Evolutionary conservation across 202 grass and related monocot species (phyloP).

Genomic region (Zoysia matrella): DNA sequence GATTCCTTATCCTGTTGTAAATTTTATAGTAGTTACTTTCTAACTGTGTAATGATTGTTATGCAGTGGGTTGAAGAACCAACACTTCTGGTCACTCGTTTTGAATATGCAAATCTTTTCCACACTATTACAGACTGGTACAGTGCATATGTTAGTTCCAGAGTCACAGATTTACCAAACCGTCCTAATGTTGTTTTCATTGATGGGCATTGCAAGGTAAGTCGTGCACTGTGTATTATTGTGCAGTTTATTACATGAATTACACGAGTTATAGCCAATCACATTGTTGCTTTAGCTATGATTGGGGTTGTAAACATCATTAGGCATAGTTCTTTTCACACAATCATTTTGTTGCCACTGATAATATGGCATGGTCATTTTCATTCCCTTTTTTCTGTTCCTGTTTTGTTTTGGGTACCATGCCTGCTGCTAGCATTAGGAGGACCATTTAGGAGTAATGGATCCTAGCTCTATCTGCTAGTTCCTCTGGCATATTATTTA

Average conservation of each 20-base stretch:
- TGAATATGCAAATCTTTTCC: conserved; percentile 98
- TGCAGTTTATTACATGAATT: conserved; percentile 26
- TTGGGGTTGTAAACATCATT: not conserved
- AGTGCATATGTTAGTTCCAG: conserved; percentile 96
- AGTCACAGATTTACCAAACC: conserved; percentile 63
- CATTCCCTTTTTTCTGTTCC: not conserved
- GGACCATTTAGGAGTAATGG: not conserved
- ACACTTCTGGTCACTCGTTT: conserved; percentile 94
- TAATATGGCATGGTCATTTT: not conserved
- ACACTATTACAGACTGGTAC: conserved; percentile 99
- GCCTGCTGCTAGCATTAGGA: conserved; percentile 9
- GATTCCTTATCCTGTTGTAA: not conserved
- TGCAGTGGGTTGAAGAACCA: conserved; percentile 94
- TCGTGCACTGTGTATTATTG: conserved; percentile 8
- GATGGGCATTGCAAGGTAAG: conserved; percentile 99
- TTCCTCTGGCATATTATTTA: conserved; percentile 7
- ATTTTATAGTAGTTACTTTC: conserved; percentile 17
- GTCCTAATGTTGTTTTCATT: conserved; percentile 84
- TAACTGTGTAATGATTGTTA: conserved; percentile 35
- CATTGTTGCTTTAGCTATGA: conserved; percentile 16
- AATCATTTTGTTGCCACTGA: not conserved
- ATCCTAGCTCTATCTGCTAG: not conserved
- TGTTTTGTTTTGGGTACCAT: not conserved
- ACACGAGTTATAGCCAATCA: conserved; percentile 15
- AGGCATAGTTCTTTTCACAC: conserved; percentile 5